Evolutionary conservation across 306 rosid genomes (phyloP).

Genomic region (Lathyrus tuberosus): DNA sequence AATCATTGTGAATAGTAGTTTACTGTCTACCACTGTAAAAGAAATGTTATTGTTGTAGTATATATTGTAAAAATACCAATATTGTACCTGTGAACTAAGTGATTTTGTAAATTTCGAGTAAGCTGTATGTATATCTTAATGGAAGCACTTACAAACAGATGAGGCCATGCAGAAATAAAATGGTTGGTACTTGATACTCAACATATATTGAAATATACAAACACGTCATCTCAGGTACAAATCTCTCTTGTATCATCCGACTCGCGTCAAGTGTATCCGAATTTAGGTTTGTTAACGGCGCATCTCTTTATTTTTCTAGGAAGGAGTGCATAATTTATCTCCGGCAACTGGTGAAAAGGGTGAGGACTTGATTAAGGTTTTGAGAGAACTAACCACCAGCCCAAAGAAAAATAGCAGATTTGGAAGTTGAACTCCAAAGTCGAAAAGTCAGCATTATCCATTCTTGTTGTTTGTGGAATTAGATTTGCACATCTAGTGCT

Average conservation of each 20-base stretch:
- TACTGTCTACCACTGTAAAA: conserved; percentile 31
- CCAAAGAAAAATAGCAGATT: conserved; percentile 87
- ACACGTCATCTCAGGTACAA: neutral
- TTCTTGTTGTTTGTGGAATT: conserved; percentile 19
- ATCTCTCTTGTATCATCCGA: neutral
- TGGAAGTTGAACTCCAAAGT: conserved; percentile 94
- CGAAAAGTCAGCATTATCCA: conserved; percentile 60
- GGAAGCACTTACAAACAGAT: neutral
- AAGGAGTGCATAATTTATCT: conserved; percentile 62
- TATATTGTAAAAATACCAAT: conserved; percentile 33
- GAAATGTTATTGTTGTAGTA: conserved; percentile 9
- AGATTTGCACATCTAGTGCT: neutral
- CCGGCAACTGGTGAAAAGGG: conserved; percentile 65
- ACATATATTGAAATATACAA: too few relatives aligned
- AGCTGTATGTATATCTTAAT: neutral
- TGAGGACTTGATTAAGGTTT: conserved; percentile 77
- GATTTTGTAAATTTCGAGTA: conserved; percentile 20
- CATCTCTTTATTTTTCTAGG: conserved; percentile 45
- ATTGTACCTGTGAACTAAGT: conserved; percentile 20
- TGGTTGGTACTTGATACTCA: neutral
- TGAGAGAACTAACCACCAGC: conserved; percentile 83
- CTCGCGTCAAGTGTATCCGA: neutral
- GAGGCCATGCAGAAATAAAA: neutral
- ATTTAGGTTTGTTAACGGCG: neutral
- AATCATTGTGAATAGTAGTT: conserved; percentile 38